Evolutionary conservation across 768 basidiomycete genomes (phyloP).

Genomic region (Russula lepida): DNA sequence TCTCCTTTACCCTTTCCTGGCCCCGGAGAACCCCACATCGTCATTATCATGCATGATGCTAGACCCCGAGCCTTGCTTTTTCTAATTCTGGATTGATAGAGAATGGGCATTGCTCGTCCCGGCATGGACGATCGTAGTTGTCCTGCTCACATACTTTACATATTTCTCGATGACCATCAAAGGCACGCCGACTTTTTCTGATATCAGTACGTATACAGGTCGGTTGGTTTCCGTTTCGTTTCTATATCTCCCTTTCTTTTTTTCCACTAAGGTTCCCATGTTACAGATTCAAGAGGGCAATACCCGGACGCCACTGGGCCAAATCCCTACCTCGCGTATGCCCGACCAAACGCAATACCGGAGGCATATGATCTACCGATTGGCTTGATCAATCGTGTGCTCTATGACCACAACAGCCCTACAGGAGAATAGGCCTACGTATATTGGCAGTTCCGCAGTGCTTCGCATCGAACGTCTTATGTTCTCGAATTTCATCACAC

Average conservation of each 20-base stretch:
- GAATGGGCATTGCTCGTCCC: constrained; percentile 84
- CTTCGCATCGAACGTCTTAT: background rate
- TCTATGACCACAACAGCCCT: constrained; percentile 34
- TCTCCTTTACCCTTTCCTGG: background rate
- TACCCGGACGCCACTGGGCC: constrained; percentile 33
- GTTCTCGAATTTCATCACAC: background rate
- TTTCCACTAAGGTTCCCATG: background rate
- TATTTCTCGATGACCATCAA: constrained; percentile 72
- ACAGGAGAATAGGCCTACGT: background rate
- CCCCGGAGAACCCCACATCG: no score
- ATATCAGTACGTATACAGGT: constrained; percentile 65
- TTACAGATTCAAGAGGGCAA: constrained; percentile 49
- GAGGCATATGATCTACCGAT: constrained; percentile 79
- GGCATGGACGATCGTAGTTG: constrained; percentile 61
- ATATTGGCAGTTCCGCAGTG: background rate
- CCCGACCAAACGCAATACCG: constrained; percentile 42
- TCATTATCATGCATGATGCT: no score
- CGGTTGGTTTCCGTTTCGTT: constrained; percentile 29
- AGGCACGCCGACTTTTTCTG: constrained; percentile 60
- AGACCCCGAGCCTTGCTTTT: background rate
- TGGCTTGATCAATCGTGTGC: constrained; percentile 66
- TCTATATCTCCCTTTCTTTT: background rate
- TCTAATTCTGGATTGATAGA: constrained; percentile 30
- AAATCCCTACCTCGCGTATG: constrained; percentile 43
- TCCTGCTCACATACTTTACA: constrained; percentile 65